phyloP scores from a whole-genome alignment of 83 land plant species.

The Picea mariana region DNA sequence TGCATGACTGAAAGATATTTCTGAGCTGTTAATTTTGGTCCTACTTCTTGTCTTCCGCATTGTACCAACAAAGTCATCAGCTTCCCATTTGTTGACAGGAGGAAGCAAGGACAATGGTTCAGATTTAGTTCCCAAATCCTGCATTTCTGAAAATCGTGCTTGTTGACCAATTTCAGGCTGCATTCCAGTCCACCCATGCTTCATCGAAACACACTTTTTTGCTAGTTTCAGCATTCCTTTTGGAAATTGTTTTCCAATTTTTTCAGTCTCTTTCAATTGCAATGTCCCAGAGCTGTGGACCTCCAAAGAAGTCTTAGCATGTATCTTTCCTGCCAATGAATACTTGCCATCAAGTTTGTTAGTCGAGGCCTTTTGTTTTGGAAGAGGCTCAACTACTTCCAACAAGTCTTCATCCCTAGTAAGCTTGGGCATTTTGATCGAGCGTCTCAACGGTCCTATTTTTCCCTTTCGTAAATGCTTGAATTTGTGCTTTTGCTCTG shows the following conservation, averaged over 20 bases:
- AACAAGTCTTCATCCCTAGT: neutral
- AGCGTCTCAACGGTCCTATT: neutral
- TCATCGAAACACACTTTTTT: slow-evolving; percentile 14
- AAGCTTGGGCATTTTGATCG: neutral
- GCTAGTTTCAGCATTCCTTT: slow-evolving; percentile 39
- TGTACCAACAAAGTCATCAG: slow-evolving; percentile 11
- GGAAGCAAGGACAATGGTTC: slow-evolving; percentile 8
- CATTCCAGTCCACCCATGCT: slow-evolving; percentile 17
- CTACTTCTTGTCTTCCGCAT: slow-evolving; percentile 17
- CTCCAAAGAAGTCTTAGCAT: neutral
- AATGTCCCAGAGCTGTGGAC: neutral
- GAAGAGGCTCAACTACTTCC: neutral
- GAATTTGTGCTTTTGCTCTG: neutral
- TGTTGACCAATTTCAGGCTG: neutral
- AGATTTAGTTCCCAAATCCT: slow-evolving; percentile 24
- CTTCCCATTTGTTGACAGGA: slow-evolving; percentile 3
- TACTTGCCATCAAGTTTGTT: neutral
- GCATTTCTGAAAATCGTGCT: slow-evolving; percentile 9
- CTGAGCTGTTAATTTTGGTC: neutral
- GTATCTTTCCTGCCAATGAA: neutral
- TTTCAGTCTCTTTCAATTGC: slow-evolving; percentile 11
- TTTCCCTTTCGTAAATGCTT: neutral
- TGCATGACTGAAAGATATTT: neutral
- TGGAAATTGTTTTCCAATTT: slow-evolving; percentile 28
- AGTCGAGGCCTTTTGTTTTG: neutral